These are phyloP conservation scores for Ceratocystis lukuohia DNA, from an alignment of 2,329 filamentous ascomycete genomes.

Conservation along the genomic window DNA sequence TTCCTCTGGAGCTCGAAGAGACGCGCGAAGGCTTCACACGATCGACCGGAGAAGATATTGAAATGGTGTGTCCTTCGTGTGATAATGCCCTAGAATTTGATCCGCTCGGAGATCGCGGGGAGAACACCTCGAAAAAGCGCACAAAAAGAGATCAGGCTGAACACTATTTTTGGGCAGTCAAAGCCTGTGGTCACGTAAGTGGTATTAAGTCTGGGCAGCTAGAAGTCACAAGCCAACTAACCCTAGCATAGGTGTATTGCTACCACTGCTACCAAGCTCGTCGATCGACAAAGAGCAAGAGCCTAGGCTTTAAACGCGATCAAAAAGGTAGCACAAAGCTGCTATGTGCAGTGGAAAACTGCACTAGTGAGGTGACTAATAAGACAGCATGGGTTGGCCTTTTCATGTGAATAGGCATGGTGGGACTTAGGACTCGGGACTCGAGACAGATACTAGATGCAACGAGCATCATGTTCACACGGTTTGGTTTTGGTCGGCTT, in stretches of 20 bases:
- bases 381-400: conserved; percentile 51
- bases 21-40: conserved; percentile 69
- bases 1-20: conserved; percentile 21
- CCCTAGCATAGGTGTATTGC: conserved; percentile 44
- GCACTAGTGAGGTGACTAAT: conserved; percentile 37
- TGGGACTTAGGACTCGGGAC: not conserved
- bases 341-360: conserved; percentile 44
- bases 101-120: conserved; percentile 27
- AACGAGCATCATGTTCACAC: too few relatives aligned
- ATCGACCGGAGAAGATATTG: conserved; percentile 52
- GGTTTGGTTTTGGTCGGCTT: too few relatives aligned
- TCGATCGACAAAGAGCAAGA: conserved; percentile 27
- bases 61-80: conserved; percentile 76
- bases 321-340: conserved; percentile 25
- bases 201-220: conserved; percentile 9
- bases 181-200: conserved; percentile 78
- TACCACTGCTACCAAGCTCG: conserved; percentile 47
- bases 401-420: conserved; percentile 34
- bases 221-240: not conserved
- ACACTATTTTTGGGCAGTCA: conserved; percentile 84
- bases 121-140: conserved; percentile 26
- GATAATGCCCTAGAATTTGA: conserved; percentile 70
- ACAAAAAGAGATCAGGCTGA: conserved; percentile 43
- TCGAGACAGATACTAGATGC: too few relatives aligned
- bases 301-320: conserved; percentile 19